Evolutionary conservation across 441 rosid genomes (phyloP).

Genomic region (Sinapis alba): DNA sequence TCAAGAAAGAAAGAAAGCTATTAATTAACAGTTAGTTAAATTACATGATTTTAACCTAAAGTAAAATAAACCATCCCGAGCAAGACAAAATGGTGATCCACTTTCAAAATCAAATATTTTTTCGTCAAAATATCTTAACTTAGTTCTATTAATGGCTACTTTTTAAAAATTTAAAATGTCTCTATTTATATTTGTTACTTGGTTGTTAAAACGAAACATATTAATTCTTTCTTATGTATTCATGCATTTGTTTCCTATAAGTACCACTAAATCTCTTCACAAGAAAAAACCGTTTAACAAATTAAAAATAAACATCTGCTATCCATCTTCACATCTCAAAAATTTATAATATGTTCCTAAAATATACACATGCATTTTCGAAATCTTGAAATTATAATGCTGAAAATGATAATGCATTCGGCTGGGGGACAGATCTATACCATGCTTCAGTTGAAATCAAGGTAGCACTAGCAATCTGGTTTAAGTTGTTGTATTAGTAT

Average conservation of each 20-base stretch:
- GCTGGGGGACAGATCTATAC: conserved; percentile 17
- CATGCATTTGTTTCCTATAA: conserved; percentile 10
- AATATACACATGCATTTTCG: neutral
- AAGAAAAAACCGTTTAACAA: neutral
- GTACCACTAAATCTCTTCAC: neutral
- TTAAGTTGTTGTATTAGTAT: conserved; percentile 1
- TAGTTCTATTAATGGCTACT: conserved; percentile 6
- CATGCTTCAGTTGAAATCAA: conserved; percentile 31
- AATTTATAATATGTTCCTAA: neutral
- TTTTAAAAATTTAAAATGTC: neutral
- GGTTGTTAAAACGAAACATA: conserved; percentile 19
- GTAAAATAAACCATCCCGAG: neutral
- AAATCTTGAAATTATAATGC: neutral
- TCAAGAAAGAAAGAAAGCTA: too few relatives aligned
- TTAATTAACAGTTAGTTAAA: neutral
- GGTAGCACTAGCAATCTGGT: conserved; percentile 29
- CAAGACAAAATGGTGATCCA: neutral
- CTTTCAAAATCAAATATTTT: neutral
- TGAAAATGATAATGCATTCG: conserved; percentile 1
- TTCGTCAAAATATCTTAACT: neutral
- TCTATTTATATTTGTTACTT: conserved; percentile 17
- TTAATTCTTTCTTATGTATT: conserved; percentile 1
- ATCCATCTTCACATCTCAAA: neutral
- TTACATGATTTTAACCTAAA: neutral
- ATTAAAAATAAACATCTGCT: neutral